Evolutionary conservation across 257 asterid species (phyloP).

Genomic region (Solanum ossicruentum): DNA sequence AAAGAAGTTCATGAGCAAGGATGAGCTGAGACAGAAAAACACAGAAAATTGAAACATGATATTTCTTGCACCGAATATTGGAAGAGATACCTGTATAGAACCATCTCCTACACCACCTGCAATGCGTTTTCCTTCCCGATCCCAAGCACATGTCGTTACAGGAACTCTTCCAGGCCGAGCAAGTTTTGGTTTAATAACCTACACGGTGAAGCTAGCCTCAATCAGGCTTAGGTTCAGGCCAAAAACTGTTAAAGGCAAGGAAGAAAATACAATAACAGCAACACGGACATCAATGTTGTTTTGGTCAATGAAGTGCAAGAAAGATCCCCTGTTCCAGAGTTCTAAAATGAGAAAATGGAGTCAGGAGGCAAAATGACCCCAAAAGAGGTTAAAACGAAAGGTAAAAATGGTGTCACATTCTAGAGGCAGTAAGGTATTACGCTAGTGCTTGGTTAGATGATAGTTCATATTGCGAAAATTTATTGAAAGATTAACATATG

Average conservation of each 20-base stretch:
- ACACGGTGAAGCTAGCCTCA: slow-evolving; percentile 7
- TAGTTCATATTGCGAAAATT: not conserved
- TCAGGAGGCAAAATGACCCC: not conserved
- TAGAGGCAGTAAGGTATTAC: not conserved
- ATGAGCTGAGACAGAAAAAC: not conserved
- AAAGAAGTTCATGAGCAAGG: not conserved
- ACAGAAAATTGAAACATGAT: not conserved
- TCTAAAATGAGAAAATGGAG: not conserved
- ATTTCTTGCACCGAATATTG: not conserved
- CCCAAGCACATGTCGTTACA: slow-evolving; percentile 91
- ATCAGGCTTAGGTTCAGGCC: slow-evolving; percentile 3
- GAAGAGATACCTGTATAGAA: slow-evolving; percentile 62
- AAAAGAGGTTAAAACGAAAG: not conserved
- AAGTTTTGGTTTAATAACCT: slow-evolving; percentile 92
- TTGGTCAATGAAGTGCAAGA: not conserved
- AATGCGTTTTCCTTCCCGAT: slow-evolving; percentile 78
- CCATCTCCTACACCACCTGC: slow-evolving; percentile 96
- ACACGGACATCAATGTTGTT: not conserved
- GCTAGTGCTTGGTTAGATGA: not conserved
- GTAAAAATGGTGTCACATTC: not conserved
- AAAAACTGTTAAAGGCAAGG: not conserved
- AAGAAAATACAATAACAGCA: not conserved
- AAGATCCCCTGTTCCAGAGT: not conserved
- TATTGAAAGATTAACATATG: not conserved
- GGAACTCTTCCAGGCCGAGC: slow-evolving; percentile 88